Conservation (phyloP, 495 filamentous ascomycete species). For the Baudoinia panamericana region DNA sequence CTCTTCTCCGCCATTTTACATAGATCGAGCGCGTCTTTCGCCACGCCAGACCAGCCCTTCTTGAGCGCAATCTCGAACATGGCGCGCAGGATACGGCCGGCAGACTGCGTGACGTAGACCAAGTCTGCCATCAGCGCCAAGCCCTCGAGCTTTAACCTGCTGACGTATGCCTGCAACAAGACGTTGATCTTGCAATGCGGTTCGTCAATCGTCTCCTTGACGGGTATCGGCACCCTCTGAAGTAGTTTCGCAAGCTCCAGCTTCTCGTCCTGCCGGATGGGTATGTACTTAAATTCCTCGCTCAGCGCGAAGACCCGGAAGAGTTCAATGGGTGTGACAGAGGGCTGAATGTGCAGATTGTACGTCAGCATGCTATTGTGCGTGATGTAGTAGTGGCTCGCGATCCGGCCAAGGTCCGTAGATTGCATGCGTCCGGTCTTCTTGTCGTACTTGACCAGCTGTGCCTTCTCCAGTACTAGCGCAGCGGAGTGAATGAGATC, state of each 20-base stretch:
- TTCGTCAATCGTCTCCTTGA: conserved; percentile 96
- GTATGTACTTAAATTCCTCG: conserved; percentile 98
- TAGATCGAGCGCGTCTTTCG: conserved; percentile 81
- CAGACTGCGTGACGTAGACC: conserved; percentile 97
- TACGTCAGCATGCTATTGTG: conserved; percentile 93
- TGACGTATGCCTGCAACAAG: conserved; percentile 94
- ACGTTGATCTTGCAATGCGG: conserved; percentile 98
- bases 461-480: conserved; percentile 70
- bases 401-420: conserved; percentile 87
- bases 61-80: conserved; percentile 94
- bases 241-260: conserved; percentile 87
- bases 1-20: conserved; percentile 99
- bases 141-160: conserved; percentile 83
- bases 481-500: conserved; percentile 94
- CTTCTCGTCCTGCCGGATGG: conserved; percentile 94
- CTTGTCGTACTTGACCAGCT: conserved; percentile 88
- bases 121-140: conserved; percentile 95
- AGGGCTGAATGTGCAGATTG: conserved; percentile 87
- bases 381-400: conserved; percentile 97
- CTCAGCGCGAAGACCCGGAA: conserved; percentile 97
- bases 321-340: conserved; percentile 79
- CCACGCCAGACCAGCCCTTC: conserved; percentile 90
- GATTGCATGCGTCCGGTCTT: conserved; percentile 77
- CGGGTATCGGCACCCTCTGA: conserved; percentile 78
- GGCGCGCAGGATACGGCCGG: conserved; percentile 86